A percentile compares a stretch with the other conserved stretches of the same genome.
Conservation (phyloP, 2,329 filamentous ascomycete species). For the Neonectria punicea region DNA sequence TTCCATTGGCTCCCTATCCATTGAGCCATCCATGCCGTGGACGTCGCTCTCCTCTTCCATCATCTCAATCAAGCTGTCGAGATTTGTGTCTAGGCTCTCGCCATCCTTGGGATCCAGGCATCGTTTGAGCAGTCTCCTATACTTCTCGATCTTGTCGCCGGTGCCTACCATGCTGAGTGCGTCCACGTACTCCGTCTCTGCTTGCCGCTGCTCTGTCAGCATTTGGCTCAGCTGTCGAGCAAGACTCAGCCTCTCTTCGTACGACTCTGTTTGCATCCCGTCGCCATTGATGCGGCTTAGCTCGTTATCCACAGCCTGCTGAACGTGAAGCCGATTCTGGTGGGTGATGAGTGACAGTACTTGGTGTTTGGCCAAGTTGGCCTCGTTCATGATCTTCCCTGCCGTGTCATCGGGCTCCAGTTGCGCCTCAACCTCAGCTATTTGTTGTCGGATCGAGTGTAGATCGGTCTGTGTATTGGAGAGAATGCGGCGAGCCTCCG, state of each 20-base stretch:
- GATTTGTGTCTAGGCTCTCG: conserved; percentile 73
- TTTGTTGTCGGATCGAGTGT: conserved; percentile 67
- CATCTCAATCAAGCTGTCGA: conserved; percentile 70
- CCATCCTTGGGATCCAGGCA: conserved; percentile 75
- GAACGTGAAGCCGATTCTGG: conserved; percentile 64
- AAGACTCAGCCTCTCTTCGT: conserved; percentile 66
- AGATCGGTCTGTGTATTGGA: conserved; percentile 76
- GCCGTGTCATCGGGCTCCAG: conserved; percentile 66
- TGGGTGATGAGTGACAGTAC: conserved; percentile 61
- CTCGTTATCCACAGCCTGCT: conserved; percentile 63
- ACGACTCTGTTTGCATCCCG: conserved; percentile 54
- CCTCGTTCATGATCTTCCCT: conserved; percentile 62
- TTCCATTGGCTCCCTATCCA: conserved; percentile 47
- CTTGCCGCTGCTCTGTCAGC: conserved; percentile 67
- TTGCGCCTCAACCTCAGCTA: conserved; percentile 65
- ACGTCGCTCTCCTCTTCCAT: conserved; percentile 71
- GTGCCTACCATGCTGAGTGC: conserved; percentile 76
- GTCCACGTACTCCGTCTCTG: conserved; percentile 75
- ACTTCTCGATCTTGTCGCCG: conserved; percentile 78
- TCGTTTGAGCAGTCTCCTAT: conserved; percentile 73
- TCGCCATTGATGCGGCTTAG: conserved; percentile 64
- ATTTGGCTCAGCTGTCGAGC: conserved; percentile 67
- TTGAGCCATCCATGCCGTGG: conserved; percentile 47
- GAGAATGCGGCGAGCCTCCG: conserved; percentile 73
- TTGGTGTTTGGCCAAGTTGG: conserved; percentile 59